Percentiles rank a stretch among this genome's conserved stretches.
Conservation (phyloP, 345 rosid genomes). For the Eucalyptus polyanthemos region DNA sequence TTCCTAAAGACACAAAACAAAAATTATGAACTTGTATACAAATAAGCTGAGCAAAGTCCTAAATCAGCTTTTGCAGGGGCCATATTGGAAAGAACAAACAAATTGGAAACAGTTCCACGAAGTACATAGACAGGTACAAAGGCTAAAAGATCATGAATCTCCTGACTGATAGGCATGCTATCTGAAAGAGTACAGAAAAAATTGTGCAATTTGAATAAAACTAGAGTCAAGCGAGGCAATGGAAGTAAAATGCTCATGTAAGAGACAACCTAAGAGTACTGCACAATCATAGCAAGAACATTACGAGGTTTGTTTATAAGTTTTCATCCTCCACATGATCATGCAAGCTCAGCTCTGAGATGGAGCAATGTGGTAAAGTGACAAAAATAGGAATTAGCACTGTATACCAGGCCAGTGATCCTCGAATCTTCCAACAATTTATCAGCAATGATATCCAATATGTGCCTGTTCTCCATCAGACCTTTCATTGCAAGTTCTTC, state of each 20-base stretch:
- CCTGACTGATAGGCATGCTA: background rate
- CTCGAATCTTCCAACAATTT: slow-evolving; percentile 69
- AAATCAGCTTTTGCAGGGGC: background rate
- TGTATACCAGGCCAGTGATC: slow-evolving; percentile 86
- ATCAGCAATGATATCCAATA: slow-evolving; percentile 59
- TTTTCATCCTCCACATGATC: background rate
- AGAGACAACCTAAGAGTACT: background rate
- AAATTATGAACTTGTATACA: background rate
- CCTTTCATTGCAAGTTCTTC: slow-evolving; percentile 92
- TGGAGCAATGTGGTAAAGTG: background rate
- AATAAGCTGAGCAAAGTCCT: background rate
- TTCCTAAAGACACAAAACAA: slow-evolving; percentile 30
- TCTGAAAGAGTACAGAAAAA: background rate
- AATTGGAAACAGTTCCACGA: background rate
- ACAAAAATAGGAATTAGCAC: background rate
- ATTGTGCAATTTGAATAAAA: background rate
- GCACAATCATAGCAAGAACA: background rate
- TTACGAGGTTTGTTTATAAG: background rate
- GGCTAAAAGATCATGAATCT: background rate
- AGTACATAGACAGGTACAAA: background rate
- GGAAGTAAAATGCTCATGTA: background rate
- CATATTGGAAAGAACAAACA: background rate
- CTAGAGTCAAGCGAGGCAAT: background rate
- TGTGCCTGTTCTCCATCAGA: slow-evolving; percentile 51
- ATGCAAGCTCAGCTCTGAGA: background rate